These are phyloP conservation scores for Pittosporum tobira DNA, from an alignment of 129 eudicot species.

Conservation along the genomic window DNA sequence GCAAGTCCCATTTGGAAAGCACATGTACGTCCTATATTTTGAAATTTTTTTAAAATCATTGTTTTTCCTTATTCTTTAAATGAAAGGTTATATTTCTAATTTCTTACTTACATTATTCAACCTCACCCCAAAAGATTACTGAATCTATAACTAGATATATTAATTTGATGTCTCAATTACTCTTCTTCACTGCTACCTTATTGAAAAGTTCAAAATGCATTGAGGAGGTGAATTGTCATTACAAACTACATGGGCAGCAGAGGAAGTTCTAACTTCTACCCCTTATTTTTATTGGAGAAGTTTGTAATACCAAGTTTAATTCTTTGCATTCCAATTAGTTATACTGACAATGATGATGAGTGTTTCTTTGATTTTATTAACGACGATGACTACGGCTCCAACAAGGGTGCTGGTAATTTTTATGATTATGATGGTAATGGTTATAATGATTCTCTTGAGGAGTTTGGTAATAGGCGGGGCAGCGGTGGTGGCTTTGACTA, in stretches of 20 bases:
- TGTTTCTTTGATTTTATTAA: constrained; percentile 24
- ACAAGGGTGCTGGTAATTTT: too few species aligned
- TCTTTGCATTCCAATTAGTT: constrained; percentile 25
- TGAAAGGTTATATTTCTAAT: too few species aligned
- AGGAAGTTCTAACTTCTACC: constrained; percentile 24
- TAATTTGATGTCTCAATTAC: not conserved
- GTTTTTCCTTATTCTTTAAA: too few species aligned
- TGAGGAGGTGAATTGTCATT: not conserved
- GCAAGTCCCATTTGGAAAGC: not conserved
- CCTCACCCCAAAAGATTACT: not conserved
- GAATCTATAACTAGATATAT: not conserved
- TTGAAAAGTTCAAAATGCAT: not conserved
- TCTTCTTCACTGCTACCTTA: not conserved
- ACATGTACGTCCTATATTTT: not conserved
- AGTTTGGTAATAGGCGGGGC: too few species aligned
- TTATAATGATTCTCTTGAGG: constrained; percentile 15
- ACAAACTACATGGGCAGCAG: not conserved
- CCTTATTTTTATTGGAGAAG: constrained; percentile 32
- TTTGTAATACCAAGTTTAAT: constrained; percentile 22
- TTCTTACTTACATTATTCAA: not conserved
- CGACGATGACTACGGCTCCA: constrained; percentile 13
- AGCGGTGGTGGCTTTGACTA: too few species aligned
- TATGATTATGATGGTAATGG: constrained; percentile 10
- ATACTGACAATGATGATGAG: constrained; percentile 21
- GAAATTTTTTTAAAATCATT: not conserved